Conservation (phyloP, 345 rosid species). For the Hibiscus tridactylites region DNA sequence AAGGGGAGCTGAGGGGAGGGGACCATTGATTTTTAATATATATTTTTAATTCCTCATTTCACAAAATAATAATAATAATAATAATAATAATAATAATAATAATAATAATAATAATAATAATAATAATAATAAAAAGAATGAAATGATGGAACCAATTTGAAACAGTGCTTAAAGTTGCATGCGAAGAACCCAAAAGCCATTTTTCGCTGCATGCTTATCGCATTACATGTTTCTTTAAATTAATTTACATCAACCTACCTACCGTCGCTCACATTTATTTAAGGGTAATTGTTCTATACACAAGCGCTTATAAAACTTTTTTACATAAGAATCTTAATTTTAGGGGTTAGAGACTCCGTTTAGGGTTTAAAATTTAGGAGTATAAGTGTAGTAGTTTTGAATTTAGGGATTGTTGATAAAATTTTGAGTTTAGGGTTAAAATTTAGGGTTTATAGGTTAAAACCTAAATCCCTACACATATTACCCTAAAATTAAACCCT, state of each 20-base stretch:
- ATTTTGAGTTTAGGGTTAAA: too few species aligned
- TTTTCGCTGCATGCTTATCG: background rate
- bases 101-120: background rate
- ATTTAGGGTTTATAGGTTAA: too few species aligned
- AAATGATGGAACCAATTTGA: conserved; percentile 4
- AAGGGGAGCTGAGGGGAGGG: background rate
- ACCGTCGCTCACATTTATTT: background rate
- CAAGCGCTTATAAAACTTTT: too few species aligned
- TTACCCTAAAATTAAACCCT: too few species aligned
- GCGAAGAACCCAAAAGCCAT: background rate
- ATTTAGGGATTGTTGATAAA: too few species aligned
- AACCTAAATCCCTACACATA: too few species aligned
- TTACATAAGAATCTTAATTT: too few species aligned
- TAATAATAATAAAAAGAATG: background rate
- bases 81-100: too few species aligned
- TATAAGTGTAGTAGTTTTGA: too few species aligned
- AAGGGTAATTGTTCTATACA: too few species aligned
- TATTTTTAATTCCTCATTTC: background rate
- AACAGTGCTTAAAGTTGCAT: conserved; percentile 4
- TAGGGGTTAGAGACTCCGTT: too few species aligned
- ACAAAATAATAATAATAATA: background rate
- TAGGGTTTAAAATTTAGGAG: too few species aligned
- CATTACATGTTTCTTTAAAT: background rate
- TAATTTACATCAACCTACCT: background rate
- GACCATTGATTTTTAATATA: background rate